Evolutionary conservation across 2,329 filamentous ascomycete species (phyloP), one percentile per base, ranked within the genome.

Genomic region (Trichoderma brevicompactum): DNA sequence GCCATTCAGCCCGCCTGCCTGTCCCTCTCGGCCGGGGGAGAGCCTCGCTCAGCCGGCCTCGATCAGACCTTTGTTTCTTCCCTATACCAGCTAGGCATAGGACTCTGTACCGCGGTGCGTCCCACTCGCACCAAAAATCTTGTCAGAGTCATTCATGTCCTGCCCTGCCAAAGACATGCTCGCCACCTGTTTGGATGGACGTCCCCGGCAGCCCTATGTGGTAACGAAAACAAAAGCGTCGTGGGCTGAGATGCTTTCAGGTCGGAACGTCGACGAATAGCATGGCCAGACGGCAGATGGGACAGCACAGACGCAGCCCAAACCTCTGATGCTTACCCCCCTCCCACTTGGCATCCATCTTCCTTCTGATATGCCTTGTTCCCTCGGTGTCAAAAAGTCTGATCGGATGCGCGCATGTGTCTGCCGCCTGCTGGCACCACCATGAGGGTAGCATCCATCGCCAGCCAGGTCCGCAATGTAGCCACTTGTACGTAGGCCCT

Each of bases 381-480:
- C 15, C 32, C 44, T 60, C 56, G 56, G 43, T n/a, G 32, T 38
- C 8, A 32, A 38, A 40, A 23, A 7, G 43, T 38, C 34, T 43
- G 59, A 62, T 62, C 50, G 17, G 50, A 54, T 53, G 36, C 36
- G 23, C n/a, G 59, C 40, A 52, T 13, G 52, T 54, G 34, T 54
- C 17, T 23, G 36, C 36, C 6, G 36, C 36, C 36, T 38, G 36
- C 54, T 58, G 23, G 43, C 54, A 46, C 59, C 59, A 63, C 59
- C 48, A 54, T 53, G 46, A 53, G 56, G n/a, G 59, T 63, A 46
- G 49, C 59, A 63, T 63, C 49, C 59, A 23, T 54, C 52, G 52
- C n/a, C 32, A 28, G 40, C 49, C 46, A 23, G 17, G 36, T 41
- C 52, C 17, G 28, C 54, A 44, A n/a, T 28, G 28, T 56, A 43